Evolutionary conservation across 208 protist genomes (phyloP).

Genomic region (Jaenimonas drosophilae): DNA sequence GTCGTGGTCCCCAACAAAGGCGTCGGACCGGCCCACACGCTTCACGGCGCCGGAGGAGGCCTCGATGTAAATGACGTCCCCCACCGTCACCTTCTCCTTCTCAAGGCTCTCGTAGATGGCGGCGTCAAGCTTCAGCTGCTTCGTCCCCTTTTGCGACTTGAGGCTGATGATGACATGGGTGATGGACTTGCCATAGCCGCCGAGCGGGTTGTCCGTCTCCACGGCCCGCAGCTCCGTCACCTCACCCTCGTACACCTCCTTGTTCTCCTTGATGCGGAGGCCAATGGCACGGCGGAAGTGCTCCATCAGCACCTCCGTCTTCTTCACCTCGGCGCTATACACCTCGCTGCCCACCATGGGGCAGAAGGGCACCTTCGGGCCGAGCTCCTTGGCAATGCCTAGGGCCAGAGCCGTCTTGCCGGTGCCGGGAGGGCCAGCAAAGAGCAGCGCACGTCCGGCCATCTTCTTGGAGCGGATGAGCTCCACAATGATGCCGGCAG

Average conservation of each 20-base stretch:
- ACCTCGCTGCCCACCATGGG: constrained; percentile 99
- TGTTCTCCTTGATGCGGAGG: constrained; percentile 99
- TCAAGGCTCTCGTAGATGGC: constrained; percentile 98
- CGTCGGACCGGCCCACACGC: constrained; percentile 93
- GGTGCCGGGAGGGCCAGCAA: constrained; percentile 98
- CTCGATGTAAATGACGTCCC: constrained; percentile 99
- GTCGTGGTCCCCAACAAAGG: constrained; percentile 95
- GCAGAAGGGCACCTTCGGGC: constrained; percentile 99
- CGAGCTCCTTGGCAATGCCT: constrained; percentile 98
- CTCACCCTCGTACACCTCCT: constrained; percentile 99
- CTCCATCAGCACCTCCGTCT: constrained; percentile 99
- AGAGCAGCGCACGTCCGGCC: constrained; percentile 98
- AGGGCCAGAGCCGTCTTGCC: constrained; percentile 98
- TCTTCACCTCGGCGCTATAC: constrained; percentile 99
- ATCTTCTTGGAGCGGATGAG: constrained; percentile 99
- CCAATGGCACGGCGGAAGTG: constrained; percentile 99
- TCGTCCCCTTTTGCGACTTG: constrained; percentile 97
- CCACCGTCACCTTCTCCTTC: constrained; percentile 97
- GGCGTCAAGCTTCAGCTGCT: constrained; percentile 98
- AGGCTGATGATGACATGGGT: constrained; percentile 97
- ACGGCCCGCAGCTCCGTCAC: constrained; percentile 98
- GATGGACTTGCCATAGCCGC: constrained; percentile 98
- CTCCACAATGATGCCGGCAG: constrained; percentile 97
- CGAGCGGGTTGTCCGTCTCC: constrained; percentile 97
- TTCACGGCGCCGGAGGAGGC: constrained; percentile 97